Percentiles rank a stretch among this genome's conserved stretches.
phyloP scores from a whole-genome alignment of 2,329 filamentous ascomycete species.

The Neonectria sp. region DNA sequence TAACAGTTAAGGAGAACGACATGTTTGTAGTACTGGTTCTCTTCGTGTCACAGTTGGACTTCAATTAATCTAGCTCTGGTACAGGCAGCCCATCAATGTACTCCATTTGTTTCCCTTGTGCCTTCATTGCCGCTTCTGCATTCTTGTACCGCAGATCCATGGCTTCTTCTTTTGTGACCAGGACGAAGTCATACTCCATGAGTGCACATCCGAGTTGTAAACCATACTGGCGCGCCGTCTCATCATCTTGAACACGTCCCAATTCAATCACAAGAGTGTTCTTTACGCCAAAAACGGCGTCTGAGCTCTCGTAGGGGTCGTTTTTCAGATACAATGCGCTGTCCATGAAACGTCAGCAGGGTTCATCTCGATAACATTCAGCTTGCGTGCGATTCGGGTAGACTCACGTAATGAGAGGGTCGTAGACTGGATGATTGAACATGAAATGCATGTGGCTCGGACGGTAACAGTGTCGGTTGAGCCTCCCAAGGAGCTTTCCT shows the following conservation, averaged over 20 bases:
- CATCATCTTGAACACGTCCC: background rate
- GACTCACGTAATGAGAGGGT: conserved; percentile 6
- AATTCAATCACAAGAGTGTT: conserved; percentile 1
- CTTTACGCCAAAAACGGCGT: background rate
- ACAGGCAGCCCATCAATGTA: conserved; percentile 12
- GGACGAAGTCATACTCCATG: conserved; percentile 9
- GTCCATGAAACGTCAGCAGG: background rate
- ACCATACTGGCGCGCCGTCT: conserved; percentile 1
- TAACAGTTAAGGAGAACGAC: background rate
- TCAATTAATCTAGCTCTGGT: background rate
- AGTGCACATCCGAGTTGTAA: conserved; percentile 6
- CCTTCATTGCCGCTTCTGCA: conserved; percentile 5
- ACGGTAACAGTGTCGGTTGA: conserved; percentile 80
- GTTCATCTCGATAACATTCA: background rate
- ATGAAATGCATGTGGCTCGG: conserved; percentile 90
- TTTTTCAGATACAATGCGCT: conserved; percentile 6
- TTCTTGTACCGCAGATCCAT: conserved; percentile 5
- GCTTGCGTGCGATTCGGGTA: background rate
- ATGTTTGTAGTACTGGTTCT: background rate
- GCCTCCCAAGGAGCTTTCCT: conserved; percentile 74
- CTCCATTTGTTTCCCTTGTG: conserved; percentile 3
- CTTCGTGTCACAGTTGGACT: background rate
- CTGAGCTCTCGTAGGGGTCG: background rate
- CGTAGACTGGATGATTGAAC: conserved; percentile 68
- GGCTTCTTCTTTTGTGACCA: conserved; percentile 3